Evolutionary conservation across 139 green algal genomes (phyloP), one percentile per base, ranked within the genome.

Genomic region (Desmodesmus armatus): DNA sequence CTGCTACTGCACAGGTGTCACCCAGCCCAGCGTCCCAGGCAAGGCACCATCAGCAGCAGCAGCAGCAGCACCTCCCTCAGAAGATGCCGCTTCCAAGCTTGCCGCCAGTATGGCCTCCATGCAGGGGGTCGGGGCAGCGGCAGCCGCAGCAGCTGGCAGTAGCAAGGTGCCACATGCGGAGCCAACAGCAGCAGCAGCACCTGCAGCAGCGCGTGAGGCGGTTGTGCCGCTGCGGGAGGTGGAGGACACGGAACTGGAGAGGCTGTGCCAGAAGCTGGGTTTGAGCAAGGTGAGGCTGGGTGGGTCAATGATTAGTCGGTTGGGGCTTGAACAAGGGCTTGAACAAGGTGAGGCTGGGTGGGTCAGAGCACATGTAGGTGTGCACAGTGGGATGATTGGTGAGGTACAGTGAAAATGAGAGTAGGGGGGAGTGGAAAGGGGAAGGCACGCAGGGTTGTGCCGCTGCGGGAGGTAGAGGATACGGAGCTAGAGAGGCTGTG

Each of bases 181-280:
- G 67, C 47, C 73, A 67, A 49, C 53, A 27, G 49, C 73, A 80
- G 33, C 73, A 49, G 44, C 72, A 65, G 31, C 43, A 43, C 41
- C 53, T 66, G 44, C 29, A 66, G 72, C 72, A 80, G 43, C 72
- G 9, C 70, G 33, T 25, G 39, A 78, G 70, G 43, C 63, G 43
- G 43, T 62, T 3, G 41, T 43, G 71, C 41, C 39, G 27, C 72
- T 15, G 29, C 44, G 35, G 44, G 44, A 65, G 44, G 29, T 4
- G 44, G 31, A 25, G 73, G 73, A 80, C 41, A 49, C 29, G 23
- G 73, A 80, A 49, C 47, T 80, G 0, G 73, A 67, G 25, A 6
- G 39, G 15, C 33, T 80, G 0, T 69, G 73, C n/a, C 19, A 21
- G 3, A 63, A 80, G 73, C 49, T 80, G 73, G 73, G 73, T 23